Percentiles rank a stretch among this genome's conserved stretches.
These are phyloP conservation scores for Botryotinia calthae DNA, from an alignment of 2,329 filamentous ascomycete species.

Conservation along the genomic window DNA sequence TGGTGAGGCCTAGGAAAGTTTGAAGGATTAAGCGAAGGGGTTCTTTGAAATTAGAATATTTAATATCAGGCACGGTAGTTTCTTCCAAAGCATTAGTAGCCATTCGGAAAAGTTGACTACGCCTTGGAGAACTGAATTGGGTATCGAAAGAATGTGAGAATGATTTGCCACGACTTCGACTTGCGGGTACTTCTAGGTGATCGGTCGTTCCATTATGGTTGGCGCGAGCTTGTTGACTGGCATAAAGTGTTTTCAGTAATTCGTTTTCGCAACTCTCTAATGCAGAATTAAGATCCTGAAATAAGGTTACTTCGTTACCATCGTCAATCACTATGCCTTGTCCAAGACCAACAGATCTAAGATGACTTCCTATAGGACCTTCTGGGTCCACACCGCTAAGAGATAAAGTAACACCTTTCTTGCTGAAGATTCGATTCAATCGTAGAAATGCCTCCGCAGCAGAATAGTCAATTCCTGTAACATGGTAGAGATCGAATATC, in stretches of 20 bases:
- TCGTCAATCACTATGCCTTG: conserved; percentile 46
- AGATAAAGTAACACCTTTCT: conserved; percentile 75
- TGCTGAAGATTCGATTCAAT: conserved; percentile 78
- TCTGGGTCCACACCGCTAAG: conserved; percentile 79
- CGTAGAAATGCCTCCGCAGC: conserved; percentile 93
- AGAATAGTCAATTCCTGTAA: conserved; percentile 92
- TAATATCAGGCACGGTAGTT: conserved; percentile 51
- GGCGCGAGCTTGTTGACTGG: conserved; percentile 60
- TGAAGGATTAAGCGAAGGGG: conserved; percentile 89
- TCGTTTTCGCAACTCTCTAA: conserved; percentile 95
- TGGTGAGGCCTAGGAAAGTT: conserved; percentile 86
- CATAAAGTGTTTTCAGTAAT: conserved; percentile 77
- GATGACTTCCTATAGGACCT: conserved; percentile 70
- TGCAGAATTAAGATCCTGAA: conserved; percentile 88
- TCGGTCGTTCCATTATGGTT: conserved; percentile 43
- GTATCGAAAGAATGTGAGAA: conserved; percentile 54
- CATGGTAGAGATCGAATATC: conserved; percentile 82
- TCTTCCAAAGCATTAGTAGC: conserved; percentile 73
- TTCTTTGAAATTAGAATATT: conserved; percentile 85
- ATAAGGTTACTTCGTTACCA: conserved; percentile 71
- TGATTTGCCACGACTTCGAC: conserved; percentile 27
- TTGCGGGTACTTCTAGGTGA: conserved; percentile 32
- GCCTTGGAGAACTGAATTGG: conserved; percentile 72
- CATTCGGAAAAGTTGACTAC: conserved; percentile 72
- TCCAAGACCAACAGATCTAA: conserved; percentile 81